Percentiles rank a stretch among this genome's conserved stretches.
Conservation (phyloP, 805 yeast genomes). For the Metschnikowia cerradonensis region DNA sequence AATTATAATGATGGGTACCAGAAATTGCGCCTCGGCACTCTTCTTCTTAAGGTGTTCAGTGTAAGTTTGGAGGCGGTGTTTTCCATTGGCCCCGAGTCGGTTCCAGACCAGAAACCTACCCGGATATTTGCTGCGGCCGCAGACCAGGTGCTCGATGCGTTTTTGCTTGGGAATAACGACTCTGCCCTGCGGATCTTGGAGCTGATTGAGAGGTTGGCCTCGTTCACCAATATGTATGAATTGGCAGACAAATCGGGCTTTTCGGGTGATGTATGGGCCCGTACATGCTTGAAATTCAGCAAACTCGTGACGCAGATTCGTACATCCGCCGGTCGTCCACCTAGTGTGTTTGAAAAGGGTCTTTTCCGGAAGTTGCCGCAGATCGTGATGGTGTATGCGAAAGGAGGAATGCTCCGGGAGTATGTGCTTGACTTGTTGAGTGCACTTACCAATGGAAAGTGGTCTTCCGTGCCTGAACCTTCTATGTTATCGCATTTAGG, state of each 20-base stretch:
- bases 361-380: slow-evolving; percentile 54
- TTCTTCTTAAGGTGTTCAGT: slow-evolving; percentile 51
- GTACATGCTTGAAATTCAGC: slow-evolving; percentile 51
- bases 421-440: slow-evolving; percentile 55
- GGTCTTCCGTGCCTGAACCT: slow-evolving; percentile 57
- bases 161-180: slow-evolving; percentile 49
- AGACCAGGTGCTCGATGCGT: slow-evolving; percentile 47
- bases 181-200: slow-evolving; percentile 51
- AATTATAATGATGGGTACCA: slow-evolving; percentile 54
- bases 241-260: slow-evolving; percentile 42
- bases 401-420: slow-evolving; percentile 44
- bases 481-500: slow-evolving; percentile 82
- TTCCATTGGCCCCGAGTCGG: slow-evolving; percentile 44
- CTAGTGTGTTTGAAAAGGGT: slow-evolving; percentile 62
- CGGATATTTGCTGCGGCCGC: slow-evolving; percentile 51
- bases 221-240: slow-evolving; percentile 33
- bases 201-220: slow-evolving; percentile 45
- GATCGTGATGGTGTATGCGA: slow-evolving; percentile 56
- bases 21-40: slow-evolving; percentile 56
- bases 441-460: slow-evolving; percentile 50
- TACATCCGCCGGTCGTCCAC: slow-evolving; percentile 39
- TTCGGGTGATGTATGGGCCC: slow-evolving; percentile 49
- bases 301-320: slow-evolving; percentile 56
- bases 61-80: slow-evolving; percentile 51
- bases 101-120: slow-evolving; percentile 37